Conservation (phyloP, 768 basidiomycete species). For the Roridomyces roridus region DNA sequence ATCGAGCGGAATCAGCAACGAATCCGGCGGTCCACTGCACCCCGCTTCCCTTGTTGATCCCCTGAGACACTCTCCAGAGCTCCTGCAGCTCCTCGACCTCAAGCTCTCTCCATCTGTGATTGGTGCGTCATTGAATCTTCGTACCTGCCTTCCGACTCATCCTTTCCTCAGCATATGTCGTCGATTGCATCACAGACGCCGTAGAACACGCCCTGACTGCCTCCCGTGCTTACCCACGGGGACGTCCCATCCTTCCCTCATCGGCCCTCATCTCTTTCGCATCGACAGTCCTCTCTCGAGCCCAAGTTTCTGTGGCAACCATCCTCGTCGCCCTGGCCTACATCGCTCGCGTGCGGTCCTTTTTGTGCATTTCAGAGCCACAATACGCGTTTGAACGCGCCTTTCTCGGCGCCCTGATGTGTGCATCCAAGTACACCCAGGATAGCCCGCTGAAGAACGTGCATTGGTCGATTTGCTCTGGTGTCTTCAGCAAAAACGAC, state of each 20-base stretch:
- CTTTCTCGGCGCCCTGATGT: slow-evolving; percentile 19
- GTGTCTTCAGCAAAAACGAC: slow-evolving; percentile 13
- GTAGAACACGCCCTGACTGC: slow-evolving; percentile 9
- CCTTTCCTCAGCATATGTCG: slow-evolving; percentile 8
- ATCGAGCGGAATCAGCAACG: background rate
- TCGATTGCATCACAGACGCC: slow-evolving; percentile 10
- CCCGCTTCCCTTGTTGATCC: slow-evolving; percentile 14
- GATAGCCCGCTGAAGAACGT: slow-evolving; percentile 17
- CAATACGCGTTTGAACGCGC: slow-evolving; percentile 17
- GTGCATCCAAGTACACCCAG: slow-evolving; percentile 15
- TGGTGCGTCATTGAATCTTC: background rate
- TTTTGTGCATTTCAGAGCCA: slow-evolving; percentile 6
- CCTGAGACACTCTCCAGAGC: background rate
- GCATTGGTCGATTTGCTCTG: slow-evolving; percentile 17
- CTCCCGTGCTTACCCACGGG: background rate
- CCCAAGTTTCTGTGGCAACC: slow-evolving; percentile 9
- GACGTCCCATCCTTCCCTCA: background rate
- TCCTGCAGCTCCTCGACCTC: slow-evolving; percentile 13
- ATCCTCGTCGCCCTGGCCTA: slow-evolving; percentile 9
- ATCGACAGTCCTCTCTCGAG: slow-evolving; percentile 12
- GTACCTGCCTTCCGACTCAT: background rate
- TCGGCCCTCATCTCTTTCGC: slow-evolving; percentile 8
- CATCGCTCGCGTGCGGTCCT: slow-evolving; percentile 13
- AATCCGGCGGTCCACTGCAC: background rate
- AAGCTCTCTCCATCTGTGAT: slow-evolving; percentile 6